phyloP scores from a whole-genome alignment of 75 land plant genomes.

The Adiantum capillusveneris region DNA sequence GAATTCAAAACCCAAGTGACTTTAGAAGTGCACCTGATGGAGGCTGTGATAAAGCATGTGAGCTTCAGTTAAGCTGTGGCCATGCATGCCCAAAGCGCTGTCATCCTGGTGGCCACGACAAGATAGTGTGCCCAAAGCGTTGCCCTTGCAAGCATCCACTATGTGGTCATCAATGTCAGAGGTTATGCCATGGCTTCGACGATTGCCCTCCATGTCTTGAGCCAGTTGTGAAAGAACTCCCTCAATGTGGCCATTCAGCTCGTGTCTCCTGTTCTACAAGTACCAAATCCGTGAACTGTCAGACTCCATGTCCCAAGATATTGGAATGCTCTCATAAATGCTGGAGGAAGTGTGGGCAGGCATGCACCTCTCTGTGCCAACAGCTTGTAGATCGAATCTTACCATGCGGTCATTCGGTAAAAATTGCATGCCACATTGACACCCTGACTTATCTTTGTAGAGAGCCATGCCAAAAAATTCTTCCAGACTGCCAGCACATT shows the following conservation, averaged over 20 bases:
- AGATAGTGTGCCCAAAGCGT: conserved; percentile 6
- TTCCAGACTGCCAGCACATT: conserved; percentile 12
- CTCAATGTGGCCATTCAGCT: conserved; percentile 15
- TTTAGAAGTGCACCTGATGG: conserved; percentile 14
- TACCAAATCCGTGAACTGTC: background rate
- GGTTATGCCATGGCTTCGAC: conserved; percentile 11
- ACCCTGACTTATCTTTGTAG: conserved; percentile 5
- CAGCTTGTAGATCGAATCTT: background rate
- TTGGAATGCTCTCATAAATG: conserved; percentile 13
- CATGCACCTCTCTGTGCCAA: background rate
- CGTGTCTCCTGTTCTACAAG: background rate
- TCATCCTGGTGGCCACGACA: conserved; percentile 22
- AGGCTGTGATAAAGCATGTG: conserved; percentile 20
- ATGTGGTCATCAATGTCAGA: conserved; percentile 14
- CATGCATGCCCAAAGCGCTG: conserved; percentile 24
- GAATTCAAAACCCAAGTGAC: conserved; percentile 2
- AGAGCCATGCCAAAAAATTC: conserved; percentile 13
- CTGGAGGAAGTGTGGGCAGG: conserved; percentile 3
- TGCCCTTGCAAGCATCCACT: conserved; percentile 3
- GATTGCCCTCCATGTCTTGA: conserved; percentile 17
- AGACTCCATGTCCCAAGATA: background rate
- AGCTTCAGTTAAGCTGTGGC: conserved; percentile 20
- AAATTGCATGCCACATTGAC: conserved; percentile 12
- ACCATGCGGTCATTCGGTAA: conserved; percentile 10
- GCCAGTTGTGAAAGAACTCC: conserved; percentile 5